Evolutionary conservation across 2,329 filamentous ascomycete species (phyloP).

Genomic region (Fusarium equiseti): DNA sequence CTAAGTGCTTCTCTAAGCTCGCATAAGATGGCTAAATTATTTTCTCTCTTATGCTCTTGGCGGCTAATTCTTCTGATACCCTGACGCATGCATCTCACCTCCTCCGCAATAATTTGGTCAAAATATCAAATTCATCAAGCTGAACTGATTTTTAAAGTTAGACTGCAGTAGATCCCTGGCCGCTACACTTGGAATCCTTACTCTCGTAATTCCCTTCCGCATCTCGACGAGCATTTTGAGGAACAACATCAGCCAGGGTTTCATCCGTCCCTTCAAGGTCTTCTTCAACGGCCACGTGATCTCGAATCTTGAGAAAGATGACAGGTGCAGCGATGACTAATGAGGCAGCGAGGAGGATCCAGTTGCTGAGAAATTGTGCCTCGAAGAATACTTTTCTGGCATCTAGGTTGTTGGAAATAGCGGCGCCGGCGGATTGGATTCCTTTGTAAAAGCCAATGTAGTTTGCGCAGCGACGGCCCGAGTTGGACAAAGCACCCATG

Average conservation of each 20-base stretch:
- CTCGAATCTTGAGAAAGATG: slow-evolving; percentile 81
- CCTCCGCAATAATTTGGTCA: neutral
- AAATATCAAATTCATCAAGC: neutral
- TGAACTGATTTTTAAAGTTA: neutral
- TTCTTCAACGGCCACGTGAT: slow-evolving; percentile 79
- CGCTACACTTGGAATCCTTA: slow-evolving; percentile 1
- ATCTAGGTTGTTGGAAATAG: slow-evolving; percentile 58
- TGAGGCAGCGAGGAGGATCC: slow-evolving; percentile 78
- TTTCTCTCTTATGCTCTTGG: too few species aligned
- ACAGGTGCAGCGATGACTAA: slow-evolving; percentile 83
- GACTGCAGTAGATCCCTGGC: slow-evolving; percentile 1
- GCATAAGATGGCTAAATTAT: too few species aligned
- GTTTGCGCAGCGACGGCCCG: slow-evolving; percentile 89
- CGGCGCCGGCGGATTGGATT: slow-evolving; percentile 80
- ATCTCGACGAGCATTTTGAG: neutral
- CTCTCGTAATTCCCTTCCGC: neutral
- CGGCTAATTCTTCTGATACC: too few species aligned
- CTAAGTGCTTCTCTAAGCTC: too few species aligned
- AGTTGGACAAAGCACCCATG: slow-evolving; percentile 95
- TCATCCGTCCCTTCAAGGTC: slow-evolving; percentile 89
- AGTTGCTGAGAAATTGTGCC: slow-evolving; percentile 76
- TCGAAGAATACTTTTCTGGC: slow-evolving; percentile 66
- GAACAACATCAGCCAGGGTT: slow-evolving; percentile 75
- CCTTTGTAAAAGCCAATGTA: slow-evolving; percentile 91
- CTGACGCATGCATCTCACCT: neutral